A percentile compares a stretch with the other conserved stretches of the same genome.
phyloP scores from a whole-genome alignment of 305 asterid species.

The Lippia alba region DNA sequence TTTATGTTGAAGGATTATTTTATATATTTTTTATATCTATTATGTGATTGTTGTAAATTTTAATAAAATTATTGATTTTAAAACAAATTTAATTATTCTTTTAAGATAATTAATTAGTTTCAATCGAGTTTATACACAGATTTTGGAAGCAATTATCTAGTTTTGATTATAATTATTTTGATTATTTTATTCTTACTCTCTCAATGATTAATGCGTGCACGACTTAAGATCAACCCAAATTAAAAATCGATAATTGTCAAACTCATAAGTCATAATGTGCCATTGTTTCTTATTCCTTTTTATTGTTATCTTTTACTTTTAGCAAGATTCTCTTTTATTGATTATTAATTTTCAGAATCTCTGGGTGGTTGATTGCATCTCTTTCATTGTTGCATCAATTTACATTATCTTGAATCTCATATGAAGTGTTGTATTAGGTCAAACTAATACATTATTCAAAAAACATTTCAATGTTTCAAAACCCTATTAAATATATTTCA shows the following conservation, averaged over 20 bases:
- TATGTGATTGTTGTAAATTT: too few relatives aligned
- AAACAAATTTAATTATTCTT: too few relatives aligned
- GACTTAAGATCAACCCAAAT: background rate
- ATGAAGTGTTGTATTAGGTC: background rate
- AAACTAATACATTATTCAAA: background rate
- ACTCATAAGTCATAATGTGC: background rate
- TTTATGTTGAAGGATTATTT: too few relatives aligned
- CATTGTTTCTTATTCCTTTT: background rate
- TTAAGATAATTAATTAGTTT: too few relatives aligned
- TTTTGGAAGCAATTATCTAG: background rate
- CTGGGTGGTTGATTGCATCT: slow-evolving; percentile 11
- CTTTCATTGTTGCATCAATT: background rate
- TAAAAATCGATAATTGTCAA: background rate
- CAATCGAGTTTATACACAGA: background rate
- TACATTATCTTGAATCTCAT: slow-evolving; percentile 14
- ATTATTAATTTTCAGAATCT: background rate
- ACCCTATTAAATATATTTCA: too few relatives aligned
- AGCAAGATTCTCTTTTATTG: background rate
- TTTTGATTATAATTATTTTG: background rate
- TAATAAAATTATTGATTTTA: too few relatives aligned
- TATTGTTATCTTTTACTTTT: background rate
- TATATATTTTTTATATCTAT: too few relatives aligned
- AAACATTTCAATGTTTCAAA: too few relatives aligned
- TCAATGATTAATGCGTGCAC: background rate
- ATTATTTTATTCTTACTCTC: background rate